Evolutionary conservation across 352 stramenopile genomes (phyloP), one percentile per base, ranked within the genome.

Genomic region (Globisporangium irregulare): DNA sequence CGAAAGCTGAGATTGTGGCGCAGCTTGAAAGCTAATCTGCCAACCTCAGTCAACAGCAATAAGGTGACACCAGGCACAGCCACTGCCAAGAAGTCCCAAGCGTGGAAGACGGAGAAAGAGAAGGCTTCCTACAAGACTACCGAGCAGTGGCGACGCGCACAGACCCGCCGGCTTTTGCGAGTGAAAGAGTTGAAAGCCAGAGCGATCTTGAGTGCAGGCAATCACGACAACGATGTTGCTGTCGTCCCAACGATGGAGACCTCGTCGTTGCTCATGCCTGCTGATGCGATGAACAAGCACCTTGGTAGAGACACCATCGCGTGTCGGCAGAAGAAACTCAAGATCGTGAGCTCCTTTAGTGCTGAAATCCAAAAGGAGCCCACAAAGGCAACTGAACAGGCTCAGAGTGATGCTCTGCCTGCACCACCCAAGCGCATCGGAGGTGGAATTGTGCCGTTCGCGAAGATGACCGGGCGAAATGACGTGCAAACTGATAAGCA

Each of bases 301-400:
- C 4, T n/a, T 3, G 72, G 75, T 7, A 67, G 75, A 27, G 75
- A 81, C 15, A 25, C 27, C 18, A 70, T 79, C 22, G 36, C 22
- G 15, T 74, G 64, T 43, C 62, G 32, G 18, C 36, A n/a, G 24
- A 70, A 69, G 51, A 24, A 70, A 7, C 20, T 59, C 46, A 70
- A 66, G 34, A 41, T 54, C 41, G 48, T 70, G 43, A 43, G 53
- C 3, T 41, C 12, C 1, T 73, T 73, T 25, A 53, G 36, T 10
- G 68, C 46, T 4, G 1, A 20, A 22, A 27, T 70, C 1, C 48
- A n/a, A 2, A 70, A 66, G 27, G 68, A 62, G 7, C 43, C n/a
- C n/a, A 25, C 8, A 9, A 51, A 59, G 25, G 0, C 5, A 7
- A 15, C 27, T 6, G 43, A 5, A 8, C 14, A 59, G 2, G 7